Base-by-base conservation (phyloP, 257 asterid species). In the Solanum appendiculatum region DNA sequence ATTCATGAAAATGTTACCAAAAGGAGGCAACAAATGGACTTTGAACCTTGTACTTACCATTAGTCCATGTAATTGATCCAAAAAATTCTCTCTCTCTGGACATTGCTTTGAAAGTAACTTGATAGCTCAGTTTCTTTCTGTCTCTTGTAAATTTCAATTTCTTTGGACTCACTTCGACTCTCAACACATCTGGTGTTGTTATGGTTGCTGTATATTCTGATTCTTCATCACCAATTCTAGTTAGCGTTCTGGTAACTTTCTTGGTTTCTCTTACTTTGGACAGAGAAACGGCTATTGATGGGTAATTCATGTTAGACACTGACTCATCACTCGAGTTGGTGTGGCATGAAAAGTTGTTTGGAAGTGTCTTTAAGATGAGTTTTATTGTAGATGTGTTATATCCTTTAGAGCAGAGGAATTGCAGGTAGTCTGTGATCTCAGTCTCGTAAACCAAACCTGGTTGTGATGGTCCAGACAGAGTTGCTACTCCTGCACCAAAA, bases 11-110 rank as follows among this genome's bases (percentile, higher is more conserved):
- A 31, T 31, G 77, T 31, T 69, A 69, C 77, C 77, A 15, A 69
- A 69, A 69, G n/a, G 77, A 69, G 77, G 77, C 95, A 48, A 89
- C 96, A 69, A 93, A 93, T 15, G 98, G 98, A 86, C 96, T 94
- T 70, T 94, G 89, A 60, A 95, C 98, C 82, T 86, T 89, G 68
- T 91, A 87, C 88, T 93, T 95, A 16, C 88, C 94, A 27, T 16
- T 27, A 7, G 84, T 15, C 84, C 84, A 78, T 44, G 84, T 44
- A 44, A 44, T 27, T 42, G 98, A 92, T 12, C 99, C 99, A 75
- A 95, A 94, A 51, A 88, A 20, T 87, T 91, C 83, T 64, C 8
- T 91, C 15, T 66, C 78, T 23, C 80, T 15, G 16, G 91, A 18
- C 11, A 48, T 39, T 12, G 44, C 69, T 60, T 75, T 90, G 90